Base-by-base conservation (phyloP, 495 filamentous ascomycete genomes). In the Annulohypoxylon stygium region DNA sequence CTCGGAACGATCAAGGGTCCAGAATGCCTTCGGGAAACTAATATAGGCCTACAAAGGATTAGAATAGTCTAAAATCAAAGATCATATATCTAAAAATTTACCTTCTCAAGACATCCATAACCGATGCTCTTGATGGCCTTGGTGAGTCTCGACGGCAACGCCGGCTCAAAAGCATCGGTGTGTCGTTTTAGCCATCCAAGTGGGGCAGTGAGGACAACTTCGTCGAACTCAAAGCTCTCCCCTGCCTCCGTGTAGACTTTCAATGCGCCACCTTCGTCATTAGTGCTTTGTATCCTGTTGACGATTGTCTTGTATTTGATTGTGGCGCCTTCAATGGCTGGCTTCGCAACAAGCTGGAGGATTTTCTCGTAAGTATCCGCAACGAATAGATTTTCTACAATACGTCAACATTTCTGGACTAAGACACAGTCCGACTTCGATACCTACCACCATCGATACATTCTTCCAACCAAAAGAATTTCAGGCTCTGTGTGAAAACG, bases 391-490 rank as follows among this genome's bases (percentile, higher is more conserved):
- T 97, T 98, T 73, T 93, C 95, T 96, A 59, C 26, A 7, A 8
- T 8, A 26, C 2, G 30, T 75, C 51, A 69, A 73, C 70, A 7
- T 34, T 43, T 23, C 3, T 0, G 8, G 16, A 8, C 9, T 57
- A 23, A 10, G 30, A 3, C 37, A 47, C 18, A 30, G 36, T 33
- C 0, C 10, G 10, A 8, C 16, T 4, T 18, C 3, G 55, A n/a
- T 43, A 85, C 89, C 78, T 79, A 93, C 93, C 91, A 54, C 94
- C 95, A 75, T 97, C 95, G 75, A 97, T 90, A 67, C 92, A 94
- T 81, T 98, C 94, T 80, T 99, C 96, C n/a, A 99, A 77, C 86
- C 91, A 95, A 75, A 98, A 97, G 81, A 93, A 97, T 78, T 91
- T 96, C 62, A 99, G 77, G 79, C 94, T 97, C 75, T 99, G 96